Base-by-base conservation (phyloP, 2,329 filamentous ascomycete genomes). In the Cladosporium phlei region DNA sequence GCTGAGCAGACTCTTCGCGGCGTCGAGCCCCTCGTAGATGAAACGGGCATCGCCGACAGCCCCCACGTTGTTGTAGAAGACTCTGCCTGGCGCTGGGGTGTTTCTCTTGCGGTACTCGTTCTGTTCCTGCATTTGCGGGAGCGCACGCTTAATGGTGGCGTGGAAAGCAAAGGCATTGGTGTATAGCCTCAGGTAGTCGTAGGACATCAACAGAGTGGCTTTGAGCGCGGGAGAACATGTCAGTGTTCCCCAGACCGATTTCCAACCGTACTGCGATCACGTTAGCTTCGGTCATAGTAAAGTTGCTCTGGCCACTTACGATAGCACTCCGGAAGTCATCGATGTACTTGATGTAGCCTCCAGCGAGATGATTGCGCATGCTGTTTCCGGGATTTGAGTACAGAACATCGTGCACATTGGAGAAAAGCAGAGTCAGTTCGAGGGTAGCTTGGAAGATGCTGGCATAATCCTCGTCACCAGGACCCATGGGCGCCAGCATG, bases 91-190 rank as follows among this genome's bases (percentile, higher is more conserved):
- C 12, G 37, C 46, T 28, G 46, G 46, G 11, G 35, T 34, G 35
- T 29, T 47, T 6, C 50, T 49, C 27, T 51, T 51, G 44, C 53
- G 42, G 16, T 42, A 53, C 19, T 58, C 51, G 30, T 54, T 53
- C 28, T 57, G 56, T 6, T 57, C 56, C 39, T 62, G 57, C 11
- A 56, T 54, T 20, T 62, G 52, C 5, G 69, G 67, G 0, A 72
- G 54, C 11, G 69, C 69, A 24, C 70, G 66, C 19, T 71, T 68
- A 17, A 77, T 79, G 1, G 82, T 85, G 2, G 84, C 83, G 59
- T 88, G 84, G 54, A 87, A 87, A 1, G 83, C 84, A 59, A 87
- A 88, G 0, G 84, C 83, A 49, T 86, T 86, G 39, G 83, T 85
- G 61, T 88, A 88, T 1, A 88, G 72, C 5, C 83, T 75, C 2